Base-by-base conservation (phyloP, 169 alveolate genomes). In the Ichthyophthirius multifiliis region DNA sequence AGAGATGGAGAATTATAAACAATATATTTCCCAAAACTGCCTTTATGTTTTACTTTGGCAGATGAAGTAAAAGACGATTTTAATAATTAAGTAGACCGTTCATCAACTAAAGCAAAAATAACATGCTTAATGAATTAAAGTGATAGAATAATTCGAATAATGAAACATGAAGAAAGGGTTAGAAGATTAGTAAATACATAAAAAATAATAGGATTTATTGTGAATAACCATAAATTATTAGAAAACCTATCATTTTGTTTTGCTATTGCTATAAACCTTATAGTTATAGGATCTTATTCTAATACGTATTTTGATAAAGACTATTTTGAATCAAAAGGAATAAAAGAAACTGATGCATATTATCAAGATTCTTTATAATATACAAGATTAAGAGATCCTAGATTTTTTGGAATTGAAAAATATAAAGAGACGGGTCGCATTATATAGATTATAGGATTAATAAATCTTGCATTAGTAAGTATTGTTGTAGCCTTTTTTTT, bases 131-230 rank as follows among this genome's bases (percentile, higher is more conserved):
- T 78, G 34, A 78, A 78, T 16, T 27, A 65, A 43, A 65, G 78
- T 15, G 23, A 44, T 6, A 23, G 27, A 4, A 16, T 78, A 20
- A 78, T 78, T 2, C 55, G 45, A 39, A 44, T 20, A 20, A 78
- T 78, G 45, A 27, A 44, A 13, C 55, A 78, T 34, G 84, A 78
- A 78, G 84, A 78, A 65, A 78, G 44, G 35, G 35, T 78, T n/a
- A 78, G 73, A 43, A 16, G 20, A 35, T 37, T 78, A 15, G 67
- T 78, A 18, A 62, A 74, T 9, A 23, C 30, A 27, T 63, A 65
- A 32, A 74, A 74, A 3, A 4, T 78, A 6, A 37, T 78, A 31
- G 84, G 78, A 13, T 63, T 78, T 44, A 43, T 78, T 64, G 84
- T 75, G 1, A 63, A 47, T 4, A 35, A 78, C n/a, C 65, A 75